These are phyloP conservation scores for Davidsoniella eucalypti DNA, from an alignment of 2,329 filamentous ascomycete genomes.

Conservation along the genomic window DNA sequence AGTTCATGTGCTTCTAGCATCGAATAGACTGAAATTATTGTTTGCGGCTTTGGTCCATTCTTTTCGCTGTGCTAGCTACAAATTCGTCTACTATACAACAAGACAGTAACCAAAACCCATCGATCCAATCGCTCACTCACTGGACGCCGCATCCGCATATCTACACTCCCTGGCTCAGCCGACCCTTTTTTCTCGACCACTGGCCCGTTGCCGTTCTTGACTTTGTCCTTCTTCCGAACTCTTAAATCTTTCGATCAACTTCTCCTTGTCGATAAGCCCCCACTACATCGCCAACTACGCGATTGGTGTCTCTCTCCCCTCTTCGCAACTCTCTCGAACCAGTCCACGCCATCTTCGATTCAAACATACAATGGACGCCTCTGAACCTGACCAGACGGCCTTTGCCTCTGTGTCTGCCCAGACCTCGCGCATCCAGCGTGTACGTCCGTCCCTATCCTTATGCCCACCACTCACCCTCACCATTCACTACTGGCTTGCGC, in stretches of 20 bases:
- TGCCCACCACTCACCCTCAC: background rate
- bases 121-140: too few relatives aligned
- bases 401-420: constrained; percentile 82
- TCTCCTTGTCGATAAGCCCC: background rate
- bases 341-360: background rate
- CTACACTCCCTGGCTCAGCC: too few relatives aligned
- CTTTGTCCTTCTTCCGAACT: background rate
- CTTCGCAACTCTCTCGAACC: background rate
- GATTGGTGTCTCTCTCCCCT: background rate
- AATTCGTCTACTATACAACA: too few relatives aligned
- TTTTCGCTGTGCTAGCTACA: background rate
- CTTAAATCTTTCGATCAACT: background rate
- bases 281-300: background rate
- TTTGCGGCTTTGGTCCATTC: background rate
- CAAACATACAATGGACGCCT: constrained; percentile 52
- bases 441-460: constrained; percentile 25
- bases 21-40: too few relatives aligned
- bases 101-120: background rate
- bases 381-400: constrained; percentile 77
- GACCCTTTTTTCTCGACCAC: too few relatives aligned
- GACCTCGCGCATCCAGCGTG: constrained; percentile 57
- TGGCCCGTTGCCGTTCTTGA: too few relatives aligned
- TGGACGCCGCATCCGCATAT: too few relatives aligned
- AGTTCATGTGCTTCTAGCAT: too few relatives aligned
- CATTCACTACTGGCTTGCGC: background rate